A percentile compares a stretch with the other conserved stretches of the same genome.
phyloP scores from a whole-genome alignment of 2,329 filamentous ascomycete species.

The Ophiostoma sp. region DNA sequence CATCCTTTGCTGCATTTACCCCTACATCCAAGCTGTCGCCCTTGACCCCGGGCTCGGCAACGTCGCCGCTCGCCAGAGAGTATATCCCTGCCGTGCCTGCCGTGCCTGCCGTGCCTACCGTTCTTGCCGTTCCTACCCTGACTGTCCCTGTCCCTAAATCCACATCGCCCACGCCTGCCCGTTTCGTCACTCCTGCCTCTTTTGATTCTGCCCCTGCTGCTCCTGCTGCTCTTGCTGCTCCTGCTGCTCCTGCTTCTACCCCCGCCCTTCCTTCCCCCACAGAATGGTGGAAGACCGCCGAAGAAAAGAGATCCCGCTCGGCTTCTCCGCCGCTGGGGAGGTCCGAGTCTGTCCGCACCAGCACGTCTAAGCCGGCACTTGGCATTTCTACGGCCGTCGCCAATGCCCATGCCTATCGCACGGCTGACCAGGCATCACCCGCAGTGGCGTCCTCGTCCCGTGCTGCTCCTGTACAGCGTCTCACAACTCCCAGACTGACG shows the following conservation, averaged over 20 bases:
- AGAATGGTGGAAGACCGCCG: conserved; percentile 38
- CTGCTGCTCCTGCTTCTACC: not conserved
- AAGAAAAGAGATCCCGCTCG: conserved; percentile 22
- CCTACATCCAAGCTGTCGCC: conserved; percentile 26
- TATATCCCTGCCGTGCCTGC: conserved; percentile 14
- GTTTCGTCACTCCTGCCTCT: not conserved
- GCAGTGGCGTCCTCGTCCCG: conserved; percentile 31
- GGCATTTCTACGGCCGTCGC: conserved; percentile 24
- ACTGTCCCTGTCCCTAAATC: not conserved
- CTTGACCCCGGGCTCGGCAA: conserved; percentile 19
- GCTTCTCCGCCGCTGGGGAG: not conserved
- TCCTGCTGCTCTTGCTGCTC: not conserved
- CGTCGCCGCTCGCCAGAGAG: conserved; percentile 15
- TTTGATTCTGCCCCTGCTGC: not conserved
- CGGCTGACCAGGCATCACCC: conserved; percentile 19
- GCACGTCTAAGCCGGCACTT: conserved; percentile 20
- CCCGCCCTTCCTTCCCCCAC: not conserved
- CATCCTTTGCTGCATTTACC: not conserved
- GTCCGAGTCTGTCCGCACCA: conserved; percentile 11
- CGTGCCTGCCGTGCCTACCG: conserved; percentile 5
- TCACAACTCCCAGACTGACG: conserved; percentile 17
- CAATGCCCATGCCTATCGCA: conserved; percentile 24
- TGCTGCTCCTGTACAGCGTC: conserved; percentile 22
- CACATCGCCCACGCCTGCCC: not conserved
- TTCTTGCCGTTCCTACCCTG: not conserved